Conservation (phyloP, 371 early-diverging fungal species). For the Polyrhizophydium stewartii region DNA sequence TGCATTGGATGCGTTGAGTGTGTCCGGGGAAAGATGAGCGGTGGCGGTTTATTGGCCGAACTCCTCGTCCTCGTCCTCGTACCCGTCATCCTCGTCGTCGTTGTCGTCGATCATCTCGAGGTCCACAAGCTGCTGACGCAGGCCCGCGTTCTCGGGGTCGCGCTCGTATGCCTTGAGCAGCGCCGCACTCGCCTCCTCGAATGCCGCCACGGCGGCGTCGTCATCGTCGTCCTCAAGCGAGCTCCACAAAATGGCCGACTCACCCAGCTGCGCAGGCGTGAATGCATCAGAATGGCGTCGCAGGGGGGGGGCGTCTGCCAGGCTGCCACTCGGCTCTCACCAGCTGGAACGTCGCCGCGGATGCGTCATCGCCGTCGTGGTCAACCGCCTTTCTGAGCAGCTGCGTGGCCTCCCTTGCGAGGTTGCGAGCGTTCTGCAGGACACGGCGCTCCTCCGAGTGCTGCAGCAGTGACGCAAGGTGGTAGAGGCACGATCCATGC, state of each 20-base stretch:
- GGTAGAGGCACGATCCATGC: not conserved
- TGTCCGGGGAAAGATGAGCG: too few species aligned
- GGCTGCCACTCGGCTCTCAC: too few species aligned
- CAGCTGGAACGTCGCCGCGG: too few species aligned
- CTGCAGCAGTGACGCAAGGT: not conserved
- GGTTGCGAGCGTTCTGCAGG: not conserved
- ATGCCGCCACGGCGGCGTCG: not conserved
- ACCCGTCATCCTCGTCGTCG: not conserved
- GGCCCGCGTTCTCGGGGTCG: not conserved
- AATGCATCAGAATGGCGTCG: too few species aligned
- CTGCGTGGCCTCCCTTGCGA: not conserved
- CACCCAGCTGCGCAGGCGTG: not conserved
- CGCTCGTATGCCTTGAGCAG: not conserved
- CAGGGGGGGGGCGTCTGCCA: too few species aligned
- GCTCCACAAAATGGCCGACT: constrained; percentile 1
- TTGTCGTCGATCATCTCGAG: not conserved
- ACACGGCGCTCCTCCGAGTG: not conserved
- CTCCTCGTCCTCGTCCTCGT: too few species aligned
- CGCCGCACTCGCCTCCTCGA: not conserved
- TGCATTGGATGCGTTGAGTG: too few species aligned
- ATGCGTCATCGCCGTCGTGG: too few species aligned
- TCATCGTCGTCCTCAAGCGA: not conserved
- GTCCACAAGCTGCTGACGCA: not conserved
- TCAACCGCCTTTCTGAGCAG: not conserved
- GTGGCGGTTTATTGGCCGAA: too few species aligned